Evolutionary conservation across 2,329 filamentous ascomycete genomes (phyloP).

Genomic region (Apiospora kogelbergensis): DNA sequence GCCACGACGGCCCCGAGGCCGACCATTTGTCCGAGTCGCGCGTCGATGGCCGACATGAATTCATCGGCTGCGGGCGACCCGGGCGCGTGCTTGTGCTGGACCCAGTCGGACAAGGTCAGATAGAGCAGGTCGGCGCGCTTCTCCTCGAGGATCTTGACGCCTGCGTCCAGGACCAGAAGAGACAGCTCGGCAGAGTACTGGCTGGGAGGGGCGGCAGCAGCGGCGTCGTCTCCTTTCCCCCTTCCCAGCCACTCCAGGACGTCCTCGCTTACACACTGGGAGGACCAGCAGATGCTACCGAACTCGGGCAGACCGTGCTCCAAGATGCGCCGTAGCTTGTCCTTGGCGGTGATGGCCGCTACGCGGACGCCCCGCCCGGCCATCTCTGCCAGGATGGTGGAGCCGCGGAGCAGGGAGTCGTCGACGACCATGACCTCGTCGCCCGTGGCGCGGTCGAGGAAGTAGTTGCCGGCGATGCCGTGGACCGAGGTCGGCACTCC

Average conservation of each 20-base stretch:
- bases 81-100: slow-evolving; percentile 44
- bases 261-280: slow-evolving; percentile 34
- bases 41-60: slow-evolving; percentile 37
- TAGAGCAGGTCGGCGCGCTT: slow-evolving; percentile 39
- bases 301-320: slow-evolving; percentile 31
- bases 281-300: slow-evolving; percentile 39
- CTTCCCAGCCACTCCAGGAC: slow-evolving; percentile 25
- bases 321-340: slow-evolving; percentile 43
- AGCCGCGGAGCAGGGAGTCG: slow-evolving; percentile 38
- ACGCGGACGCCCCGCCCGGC: slow-evolving; percentile 38
- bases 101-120: slow-evolving; percentile 42
- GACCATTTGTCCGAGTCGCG: slow-evolving; percentile 31
- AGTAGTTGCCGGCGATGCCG: slow-evolving; percentile 44
- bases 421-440: slow-evolving; percentile 42
- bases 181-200: slow-evolving; percentile 46
- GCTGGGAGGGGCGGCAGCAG: slow-evolving; percentile 34
- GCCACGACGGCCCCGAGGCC: slow-evolving; percentile 36
- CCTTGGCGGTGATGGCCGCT: slow-evolving; percentile 43
- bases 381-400: slow-evolving; percentile 41
- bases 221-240: slow-evolving; percentile 24
- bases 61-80: slow-evolving; percentile 35
- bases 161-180: slow-evolving; percentile 42
- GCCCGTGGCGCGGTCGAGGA: slow-evolving; percentile 37
- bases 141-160: slow-evolving; percentile 40
- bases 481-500: slow-evolving; percentile 38